Base-by-base conservation (phyloP, 345 rosid species). In the Erysimum cheiranthoides region DNA sequence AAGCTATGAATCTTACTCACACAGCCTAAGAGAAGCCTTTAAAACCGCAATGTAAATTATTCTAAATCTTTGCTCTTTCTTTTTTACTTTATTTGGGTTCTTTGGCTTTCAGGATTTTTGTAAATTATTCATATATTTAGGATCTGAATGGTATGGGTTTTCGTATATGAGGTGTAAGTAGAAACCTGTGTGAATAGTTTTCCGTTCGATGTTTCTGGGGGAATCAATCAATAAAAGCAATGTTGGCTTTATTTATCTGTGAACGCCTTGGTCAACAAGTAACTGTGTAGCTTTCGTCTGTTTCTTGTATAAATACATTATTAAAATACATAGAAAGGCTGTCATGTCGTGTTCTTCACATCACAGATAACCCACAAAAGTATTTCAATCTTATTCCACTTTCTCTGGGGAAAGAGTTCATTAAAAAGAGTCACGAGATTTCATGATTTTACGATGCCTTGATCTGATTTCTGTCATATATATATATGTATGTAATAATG, bases 1-100 rank as follows among this genome's bases (percentile, higher is more conserved):
- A 89, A 62, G 79, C 83, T 57, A 79, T 86, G 81, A 90, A 86
- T 82, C 84, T 87, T 31, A 90, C 99, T 1, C 97, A 95, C 68
- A 92, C 99, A 4, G 94, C 98, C 30, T 95, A 84, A 92, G 32
- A 42, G 18, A 36, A 65, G 28, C 65, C 34, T n/a, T 50, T 1
- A 25, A 60, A 40, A n/a, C 57, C 8, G 31, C 27, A 59, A 71
- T 78, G 81, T 78, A 78, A 66, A 78, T 78, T 59, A 40, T 66
- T 66, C 49, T 59, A 31, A 28, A 65, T 56, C 18, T 8, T 3
- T 38, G 51, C 13, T 49, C 14, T 45, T 16, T 36, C 25, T 17
- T 16, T 5, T 10, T 21, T 46, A 4, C 10, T 47, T 9, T 25
- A 21, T 47, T 49, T 51, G 7, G 49, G 1, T 59, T 60, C 3